A percentile compares a stretch with the other conserved stretches of the same genome.
Evolutionary conservation across 768 basidiomycete genomes (phyloP).

Genomic region (Phallus indusiatus): DNA sequence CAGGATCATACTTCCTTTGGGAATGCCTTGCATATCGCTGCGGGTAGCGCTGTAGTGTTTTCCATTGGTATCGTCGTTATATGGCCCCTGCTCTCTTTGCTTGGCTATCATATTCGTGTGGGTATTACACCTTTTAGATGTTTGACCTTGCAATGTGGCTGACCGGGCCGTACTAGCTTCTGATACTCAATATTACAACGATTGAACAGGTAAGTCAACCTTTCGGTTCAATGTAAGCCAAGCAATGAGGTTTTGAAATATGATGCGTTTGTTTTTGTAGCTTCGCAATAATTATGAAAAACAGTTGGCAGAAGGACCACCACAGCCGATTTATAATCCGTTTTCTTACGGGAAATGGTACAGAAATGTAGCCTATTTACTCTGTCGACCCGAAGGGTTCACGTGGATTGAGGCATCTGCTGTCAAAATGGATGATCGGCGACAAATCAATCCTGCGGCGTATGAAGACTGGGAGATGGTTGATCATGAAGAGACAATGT

Average conservation of each 20-base stretch:
- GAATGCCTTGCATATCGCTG: constrained; percentile 38
- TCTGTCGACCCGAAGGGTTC: constrained; percentile 73
- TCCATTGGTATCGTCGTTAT: constrained; percentile 59
- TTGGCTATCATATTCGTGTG: constrained; percentile 82
- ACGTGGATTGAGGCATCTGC: constrained; percentile 67
- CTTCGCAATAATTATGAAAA: constrained; percentile 83
- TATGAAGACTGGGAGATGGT: neutral
- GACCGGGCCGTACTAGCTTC: constrained; percentile 37
- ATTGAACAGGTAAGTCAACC: constrained; percentile 84
- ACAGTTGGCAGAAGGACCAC: constrained; percentile 46
- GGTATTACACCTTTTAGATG: constrained; percentile 20
- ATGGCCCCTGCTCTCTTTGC: constrained; percentile 73
- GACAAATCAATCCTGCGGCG: constrained; percentile 64
- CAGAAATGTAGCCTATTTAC: constrained; percentile 61
- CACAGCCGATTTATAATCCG: constrained; percentile 61
- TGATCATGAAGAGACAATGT: neutral
- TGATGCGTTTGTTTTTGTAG: constrained; percentile 27
- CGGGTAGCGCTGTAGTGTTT: constrained; percentile 79
- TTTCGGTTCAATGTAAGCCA: constrained; percentile 11
- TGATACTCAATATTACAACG: constrained; percentile 86
- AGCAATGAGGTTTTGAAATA: constrained; percentile 9
- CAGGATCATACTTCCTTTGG: constrained; percentile 39
- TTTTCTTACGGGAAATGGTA: constrained; percentile 76
- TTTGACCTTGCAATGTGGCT: neutral
- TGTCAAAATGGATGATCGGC: constrained; percentile 58